Evolutionary conservation across 75 land plant genomes (phyloP), one percentile per base, ranked within the genome.

Genomic region (Adiantum capillusveneris): DNA sequence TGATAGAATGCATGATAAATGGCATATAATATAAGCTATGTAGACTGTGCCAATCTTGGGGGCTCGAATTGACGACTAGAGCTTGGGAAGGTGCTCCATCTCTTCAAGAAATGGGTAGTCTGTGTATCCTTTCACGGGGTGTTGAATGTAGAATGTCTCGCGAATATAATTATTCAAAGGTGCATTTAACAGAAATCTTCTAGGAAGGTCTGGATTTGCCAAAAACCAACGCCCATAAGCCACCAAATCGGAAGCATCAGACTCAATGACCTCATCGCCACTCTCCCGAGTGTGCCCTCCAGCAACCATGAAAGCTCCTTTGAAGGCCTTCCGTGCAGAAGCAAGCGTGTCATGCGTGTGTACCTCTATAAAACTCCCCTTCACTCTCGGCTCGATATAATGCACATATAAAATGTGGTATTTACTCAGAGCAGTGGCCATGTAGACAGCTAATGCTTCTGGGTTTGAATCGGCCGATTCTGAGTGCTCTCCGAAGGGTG

Each of bases 201-300:
- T 66, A 31, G 80, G 80, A 26, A 79, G 31, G 46, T 79, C 82
- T 3, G 82, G 82, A 31, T 79, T 79, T 0, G 80, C 74, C 50
- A 79, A n/a, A 44, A 79, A 79, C 25, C 61, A 27, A 13, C 82
- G 56, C 12, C 82, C 82, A 54, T 56, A 79, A 0, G 58, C 82
- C 11, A 79, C 69, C 25, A 76, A 53, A 58, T 75, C 79, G 1
- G 75, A 64, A 18, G 51, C 65, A 13, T 71, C 75, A 25, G 56
- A 34, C 25, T 45, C 53, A 58, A 79, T 59, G 11, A 71, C 75
- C 25, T 66, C 64, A 30, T 76, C 71, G 20, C 82, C 82, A 19
- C 59, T 61, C 27, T 79, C 82, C 41, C 75, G 72, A 24, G 54
- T 43, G 34, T 76, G 73, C 11, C 82, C 82, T 18, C 82, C 82